Evolutionary conservation across 2,329 filamentous ascomycete species (phyloP).

Genomic region (Neocucurbitaria cava): DNA sequence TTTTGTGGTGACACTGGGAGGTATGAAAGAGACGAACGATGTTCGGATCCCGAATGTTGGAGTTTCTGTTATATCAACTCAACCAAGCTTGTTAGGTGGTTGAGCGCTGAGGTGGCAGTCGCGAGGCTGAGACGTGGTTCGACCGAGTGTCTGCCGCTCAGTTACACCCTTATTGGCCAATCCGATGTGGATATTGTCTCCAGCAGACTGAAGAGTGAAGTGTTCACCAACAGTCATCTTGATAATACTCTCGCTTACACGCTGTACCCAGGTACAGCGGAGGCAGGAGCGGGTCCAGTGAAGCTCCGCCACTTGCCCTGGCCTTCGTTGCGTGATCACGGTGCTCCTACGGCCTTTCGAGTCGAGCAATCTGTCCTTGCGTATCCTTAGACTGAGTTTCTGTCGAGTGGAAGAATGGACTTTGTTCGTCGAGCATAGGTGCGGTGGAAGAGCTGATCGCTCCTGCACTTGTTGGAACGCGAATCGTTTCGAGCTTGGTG

Average conservation of each 20-base stretch:
- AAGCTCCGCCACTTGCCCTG: background rate
- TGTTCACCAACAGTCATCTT: background rate
- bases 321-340: background rate
- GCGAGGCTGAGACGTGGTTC: background rate
- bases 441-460: background rate
- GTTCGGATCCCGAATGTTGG: background rate
- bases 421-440: background rate
- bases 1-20: background rate
- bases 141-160: no score
- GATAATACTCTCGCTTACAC: no score
- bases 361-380: background rate
- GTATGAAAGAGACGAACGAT: background rate
- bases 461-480: conserved; percentile 9
- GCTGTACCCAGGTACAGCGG: no score
- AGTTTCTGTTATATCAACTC: background rate
- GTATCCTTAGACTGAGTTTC: background rate
- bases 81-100: background rate
- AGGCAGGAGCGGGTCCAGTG: no score
- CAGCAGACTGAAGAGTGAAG: background rate
- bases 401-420: background rate
- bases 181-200: no score
- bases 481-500: conserved; percentile 16
- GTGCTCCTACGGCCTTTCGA: background rate
- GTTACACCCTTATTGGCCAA: no score
- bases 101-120: background rate